phyloP scores from a whole-genome alignment of 495 filamentous ascomycete genomes.

The Hypoxylon intermedium region DNA sequence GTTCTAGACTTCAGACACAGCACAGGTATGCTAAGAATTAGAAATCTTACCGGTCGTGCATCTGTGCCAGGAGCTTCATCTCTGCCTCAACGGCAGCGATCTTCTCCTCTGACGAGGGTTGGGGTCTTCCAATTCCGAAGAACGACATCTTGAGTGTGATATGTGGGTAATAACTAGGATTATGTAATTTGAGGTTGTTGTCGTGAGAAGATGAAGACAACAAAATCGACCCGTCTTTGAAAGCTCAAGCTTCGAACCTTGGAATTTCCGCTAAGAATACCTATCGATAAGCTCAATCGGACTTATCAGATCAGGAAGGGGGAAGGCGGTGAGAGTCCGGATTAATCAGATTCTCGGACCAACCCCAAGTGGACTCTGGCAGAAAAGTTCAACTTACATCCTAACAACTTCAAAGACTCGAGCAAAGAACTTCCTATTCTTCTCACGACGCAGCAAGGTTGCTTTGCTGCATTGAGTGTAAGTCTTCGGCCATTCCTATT shows the following conservation, averaged over 20 bases:
- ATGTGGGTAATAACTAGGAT: background rate
- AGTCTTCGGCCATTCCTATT: background rate
- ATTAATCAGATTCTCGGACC: no score
- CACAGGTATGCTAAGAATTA: background rate
- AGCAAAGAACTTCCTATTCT: no score
- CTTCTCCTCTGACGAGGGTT: constrained; percentile 93
- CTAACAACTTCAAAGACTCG: no score
- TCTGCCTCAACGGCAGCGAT: constrained; percentile 93
- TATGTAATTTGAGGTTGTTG: constrained; percentile 19
- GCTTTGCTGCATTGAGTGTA: background rate
- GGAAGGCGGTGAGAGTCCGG: constrained; percentile 29
- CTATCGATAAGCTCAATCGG: constrained; percentile 22
- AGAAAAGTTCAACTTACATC: constrained; percentile 17
- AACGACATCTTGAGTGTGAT: constrained; percentile 80
- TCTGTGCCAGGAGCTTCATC: constrained; percentile 91
- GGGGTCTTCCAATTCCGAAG: constrained; percentile 85
- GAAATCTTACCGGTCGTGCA: constrained; percentile 83
- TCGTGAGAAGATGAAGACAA: constrained; percentile 13
- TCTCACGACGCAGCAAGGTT: no score
- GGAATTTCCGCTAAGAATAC: constrained; percentile 9
- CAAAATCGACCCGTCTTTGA: constrained; percentile 1
- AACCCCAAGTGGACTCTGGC: constrained; percentile 12
- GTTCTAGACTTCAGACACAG: background rate
- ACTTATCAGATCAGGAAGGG: constrained; percentile 28
- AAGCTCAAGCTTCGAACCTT: background rate